Conservation (phyloP, 2,329 filamentous ascomycete species). For the Hawksworthiomyces lignivorus region DNA sequence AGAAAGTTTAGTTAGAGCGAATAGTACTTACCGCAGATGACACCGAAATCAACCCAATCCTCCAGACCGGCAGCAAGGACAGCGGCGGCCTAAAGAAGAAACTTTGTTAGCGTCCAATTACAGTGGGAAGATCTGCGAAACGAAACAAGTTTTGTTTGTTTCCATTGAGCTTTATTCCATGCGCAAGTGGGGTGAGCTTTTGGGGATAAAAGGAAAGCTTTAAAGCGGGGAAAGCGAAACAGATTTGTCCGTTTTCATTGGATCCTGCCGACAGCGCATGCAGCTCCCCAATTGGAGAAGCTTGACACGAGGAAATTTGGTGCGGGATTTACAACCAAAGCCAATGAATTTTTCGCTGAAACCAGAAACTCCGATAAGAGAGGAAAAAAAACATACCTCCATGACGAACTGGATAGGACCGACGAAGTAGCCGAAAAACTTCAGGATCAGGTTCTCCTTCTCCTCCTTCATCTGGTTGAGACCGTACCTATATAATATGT, state of each 20-base stretch:
- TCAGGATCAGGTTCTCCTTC: conserved; percentile 75
- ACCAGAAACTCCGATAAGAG: not conserved
- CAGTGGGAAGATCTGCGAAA: conserved; percentile 18
- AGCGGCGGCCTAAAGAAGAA: conserved; percentile 51
- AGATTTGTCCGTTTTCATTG: conserved; percentile 6
- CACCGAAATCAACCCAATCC: conserved; percentile 90
- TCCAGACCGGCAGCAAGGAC: conserved; percentile 74
- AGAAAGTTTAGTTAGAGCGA: no score
- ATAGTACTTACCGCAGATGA: conserved; percentile 57
- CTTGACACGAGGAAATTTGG: not conserved
- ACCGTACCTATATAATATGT: conserved; percentile 38
- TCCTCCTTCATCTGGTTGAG: conserved; percentile 84
- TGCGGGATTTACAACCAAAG: conserved; percentile 11
- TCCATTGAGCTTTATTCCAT: not conserved
- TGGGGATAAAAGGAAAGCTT: not conserved
- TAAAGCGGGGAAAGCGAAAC: conserved; percentile 2
- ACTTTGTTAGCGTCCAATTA: not conserved
- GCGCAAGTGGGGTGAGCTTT: conserved; percentile 2
- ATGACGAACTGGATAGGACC: conserved; percentile 92
- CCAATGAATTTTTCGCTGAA: not conserved
- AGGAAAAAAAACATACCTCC: conserved; percentile 53
- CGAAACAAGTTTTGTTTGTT: conserved; percentile 4
- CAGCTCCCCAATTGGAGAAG: conserved; percentile 7
- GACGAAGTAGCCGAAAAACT: conserved; percentile 76
- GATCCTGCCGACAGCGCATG: not conserved